phyloP scores from a whole-genome alignment of 2,329 filamentous ascomycete species.

The Penicillium sp. region DNA sequence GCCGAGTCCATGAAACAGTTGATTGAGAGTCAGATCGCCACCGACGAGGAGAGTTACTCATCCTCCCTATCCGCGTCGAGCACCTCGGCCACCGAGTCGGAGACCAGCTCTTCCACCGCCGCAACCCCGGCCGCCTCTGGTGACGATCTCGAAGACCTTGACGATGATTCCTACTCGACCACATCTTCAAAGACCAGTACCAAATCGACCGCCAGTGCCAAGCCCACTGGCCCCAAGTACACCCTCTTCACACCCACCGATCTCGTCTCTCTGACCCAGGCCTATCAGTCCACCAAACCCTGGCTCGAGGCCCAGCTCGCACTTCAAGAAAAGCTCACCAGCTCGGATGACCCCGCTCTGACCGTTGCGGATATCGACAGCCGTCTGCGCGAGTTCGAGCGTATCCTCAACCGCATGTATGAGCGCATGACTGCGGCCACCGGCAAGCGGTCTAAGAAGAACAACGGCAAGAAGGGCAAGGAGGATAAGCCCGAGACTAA shows the following conservation, averaged over 20 bases:
- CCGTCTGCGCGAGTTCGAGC: conserved; percentile 66
- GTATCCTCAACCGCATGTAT: conserved; percentile 35
- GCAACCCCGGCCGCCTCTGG: conserved; percentile 24
- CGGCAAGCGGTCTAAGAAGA: conserved; percentile 25
- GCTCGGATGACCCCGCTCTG: conserved; percentile 70
- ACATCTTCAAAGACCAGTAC: conserved; percentile 36
- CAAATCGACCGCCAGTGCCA: conserved; percentile 33
- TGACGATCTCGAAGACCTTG: conserved; percentile 67
- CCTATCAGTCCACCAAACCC: conserved; percentile 57
- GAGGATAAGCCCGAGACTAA: conserved; percentile 28
- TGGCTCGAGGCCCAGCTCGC: conserved; percentile 73
- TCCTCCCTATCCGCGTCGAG: conserved; percentile 50
- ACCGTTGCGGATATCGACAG: conserved; percentile 65
- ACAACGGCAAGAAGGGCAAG: conserved; percentile 27
- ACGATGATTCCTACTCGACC: conserved; percentile 58
- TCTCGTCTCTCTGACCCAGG: conserved; percentile 59
- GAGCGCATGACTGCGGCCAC: conserved; percentile 46
- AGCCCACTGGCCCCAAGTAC: conserved; percentile 50
- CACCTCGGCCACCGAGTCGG: conserved; percentile 36
- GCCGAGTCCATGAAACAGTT: conserved; percentile 65
- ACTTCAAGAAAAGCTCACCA: conserved; percentile 65
- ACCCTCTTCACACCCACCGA: conserved; percentile 71
- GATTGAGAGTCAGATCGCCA: conserved; percentile 69
- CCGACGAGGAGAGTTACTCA: conserved; percentile 59
- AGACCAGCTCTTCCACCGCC: conserved; percentile 47